Evolutionary conservation across 257 asterid species (phyloP).

Genomic region (Solanum etuberosum): DNA sequence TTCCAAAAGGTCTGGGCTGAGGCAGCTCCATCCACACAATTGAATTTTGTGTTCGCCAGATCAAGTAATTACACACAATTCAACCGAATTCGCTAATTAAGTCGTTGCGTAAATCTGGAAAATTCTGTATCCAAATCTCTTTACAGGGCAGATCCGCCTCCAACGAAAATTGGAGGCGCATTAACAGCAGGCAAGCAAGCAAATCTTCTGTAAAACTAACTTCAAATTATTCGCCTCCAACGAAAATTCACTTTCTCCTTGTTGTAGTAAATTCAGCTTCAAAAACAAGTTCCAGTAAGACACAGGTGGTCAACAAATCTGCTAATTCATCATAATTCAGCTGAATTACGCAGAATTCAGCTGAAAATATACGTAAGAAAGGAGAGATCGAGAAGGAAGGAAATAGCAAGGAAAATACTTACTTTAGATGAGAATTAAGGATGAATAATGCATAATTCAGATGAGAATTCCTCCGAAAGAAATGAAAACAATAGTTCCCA

Average conservation of each 20-base stretch:
- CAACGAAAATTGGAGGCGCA: background rate
- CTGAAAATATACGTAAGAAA: background rate
- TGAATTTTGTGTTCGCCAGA: background rate
- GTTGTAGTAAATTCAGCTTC: background rate
- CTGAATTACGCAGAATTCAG: background rate
- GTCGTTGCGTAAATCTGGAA: background rate
- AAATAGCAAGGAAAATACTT: background rate
- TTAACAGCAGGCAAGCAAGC: background rate
- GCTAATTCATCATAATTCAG: background rate
- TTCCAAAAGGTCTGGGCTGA: conserved; percentile 7
- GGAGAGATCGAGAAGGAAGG: background rate
- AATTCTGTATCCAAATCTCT: background rate
- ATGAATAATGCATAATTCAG: background rate
- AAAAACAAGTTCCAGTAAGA: background rate
- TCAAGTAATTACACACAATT: background rate
- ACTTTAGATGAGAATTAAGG: background rate
- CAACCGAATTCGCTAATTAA: background rate
- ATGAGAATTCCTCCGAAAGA: background rate
- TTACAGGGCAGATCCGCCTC: background rate
- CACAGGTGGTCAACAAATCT: background rate
- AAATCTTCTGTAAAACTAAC: background rate
- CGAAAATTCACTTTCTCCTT: background rate
- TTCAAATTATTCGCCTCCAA: background rate
- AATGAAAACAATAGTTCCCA: background rate
- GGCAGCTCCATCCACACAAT: background rate